Percentiles rank a stretch among this genome's conserved stretches.
phyloP scores from a whole-genome alignment of 2,329 filamentous ascomycete genomes.

The Xylaria sp. region DNA sequence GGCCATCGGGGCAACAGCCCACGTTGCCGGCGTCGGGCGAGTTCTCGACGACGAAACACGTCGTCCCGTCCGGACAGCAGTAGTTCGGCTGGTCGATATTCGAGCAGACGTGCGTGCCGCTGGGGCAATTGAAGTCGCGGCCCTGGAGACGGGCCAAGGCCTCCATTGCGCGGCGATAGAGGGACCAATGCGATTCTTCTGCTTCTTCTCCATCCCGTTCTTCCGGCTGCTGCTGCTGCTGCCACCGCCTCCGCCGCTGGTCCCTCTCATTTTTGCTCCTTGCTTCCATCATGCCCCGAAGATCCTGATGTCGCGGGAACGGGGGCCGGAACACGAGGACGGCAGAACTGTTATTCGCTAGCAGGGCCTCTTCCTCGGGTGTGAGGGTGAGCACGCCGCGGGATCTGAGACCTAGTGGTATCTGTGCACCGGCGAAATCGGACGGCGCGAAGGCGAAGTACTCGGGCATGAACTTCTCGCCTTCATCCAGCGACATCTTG shows the following conservation, averaged over 20 bases:
- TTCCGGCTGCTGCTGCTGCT: not conserved
- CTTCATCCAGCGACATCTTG: conserved; percentile 77
- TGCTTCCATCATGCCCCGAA: conserved; percentile 3
- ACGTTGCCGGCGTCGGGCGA: conserved; percentile 71
- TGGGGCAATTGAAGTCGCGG: conserved; percentile 73
- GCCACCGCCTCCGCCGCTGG: conserved; percentile 24
- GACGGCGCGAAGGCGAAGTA: conserved; percentile 65
- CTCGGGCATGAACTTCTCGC: conserved; percentile 78
- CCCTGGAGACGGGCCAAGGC: conserved; percentile 62
- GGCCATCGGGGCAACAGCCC: conserved; percentile 78
- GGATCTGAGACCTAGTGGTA: conserved; percentile 44
- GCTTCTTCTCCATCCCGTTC: not conserved
- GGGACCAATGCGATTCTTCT: conserved; percentile 39
- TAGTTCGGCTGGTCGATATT: conserved; percentile 74
- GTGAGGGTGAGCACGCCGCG: conserved; percentile 45
- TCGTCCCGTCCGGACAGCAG: conserved; percentile 75
- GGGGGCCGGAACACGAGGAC: conserved; percentile 59
- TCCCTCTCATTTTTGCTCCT: not conserved
- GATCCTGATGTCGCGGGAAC: conserved; percentile 61
- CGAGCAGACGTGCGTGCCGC: conserved; percentile 72
- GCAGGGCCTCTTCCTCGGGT: conserved; percentile 46
- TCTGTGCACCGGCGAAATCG: conserved; percentile 21
- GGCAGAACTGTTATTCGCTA: conserved; percentile 50
- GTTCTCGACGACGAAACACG: conserved; percentile 73
- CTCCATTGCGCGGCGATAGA: conserved; percentile 59